Percentiles rank a stretch among this genome's conserved stretches.
These are phyloP conservation scores for Fusarium nematophilum DNA, from an alignment of 2,329 filamentous ascomycete genomes.

Conservation along the genomic window DNA sequence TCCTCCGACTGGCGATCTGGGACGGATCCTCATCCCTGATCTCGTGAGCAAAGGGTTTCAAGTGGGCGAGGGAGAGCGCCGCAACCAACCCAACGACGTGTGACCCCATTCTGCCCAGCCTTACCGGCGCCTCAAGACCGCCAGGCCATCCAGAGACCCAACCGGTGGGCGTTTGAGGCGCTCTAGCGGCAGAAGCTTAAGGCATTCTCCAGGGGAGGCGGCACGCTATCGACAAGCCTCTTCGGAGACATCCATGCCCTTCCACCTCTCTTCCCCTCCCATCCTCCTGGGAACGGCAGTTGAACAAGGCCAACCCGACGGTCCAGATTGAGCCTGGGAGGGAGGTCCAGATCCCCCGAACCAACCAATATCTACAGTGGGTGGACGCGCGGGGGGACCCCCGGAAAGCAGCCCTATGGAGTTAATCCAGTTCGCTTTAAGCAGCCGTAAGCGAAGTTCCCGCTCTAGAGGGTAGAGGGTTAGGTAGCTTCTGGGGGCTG, in stretches of 20 bases:
- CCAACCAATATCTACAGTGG: not conserved
- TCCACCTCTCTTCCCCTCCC: not conserved
- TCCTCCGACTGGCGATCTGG: not conserved
- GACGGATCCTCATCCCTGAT: not conserved
- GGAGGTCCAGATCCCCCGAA: not conserved
- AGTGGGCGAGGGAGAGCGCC: not conserved
- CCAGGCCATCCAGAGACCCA: conserved; percentile 4
- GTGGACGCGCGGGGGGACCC: not conserved
- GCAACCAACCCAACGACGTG: too few species aligned
- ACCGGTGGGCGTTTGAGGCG: conserved; percentile 7
- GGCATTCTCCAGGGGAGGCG: not conserved
- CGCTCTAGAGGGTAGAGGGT: too few species aligned
- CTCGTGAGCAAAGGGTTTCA: not conserved
- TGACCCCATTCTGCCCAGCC: not conserved
- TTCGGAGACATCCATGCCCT: not conserved
- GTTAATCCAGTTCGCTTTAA: not conserved
- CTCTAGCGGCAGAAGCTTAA: not conserved
- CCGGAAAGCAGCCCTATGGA: conserved; percentile 17
- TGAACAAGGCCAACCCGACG: not conserved
- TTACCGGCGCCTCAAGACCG: not conserved
- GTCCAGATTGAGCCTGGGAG: too few species aligned
- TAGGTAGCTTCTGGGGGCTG: conserved; percentile 8
- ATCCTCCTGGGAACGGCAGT: not conserved
- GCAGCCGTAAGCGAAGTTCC: not conserved
- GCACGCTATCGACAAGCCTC: conserved; percentile 14